Base-by-base conservation (phyloP, 768 basidiomycete species). In the Suillus alpinus region DNA sequence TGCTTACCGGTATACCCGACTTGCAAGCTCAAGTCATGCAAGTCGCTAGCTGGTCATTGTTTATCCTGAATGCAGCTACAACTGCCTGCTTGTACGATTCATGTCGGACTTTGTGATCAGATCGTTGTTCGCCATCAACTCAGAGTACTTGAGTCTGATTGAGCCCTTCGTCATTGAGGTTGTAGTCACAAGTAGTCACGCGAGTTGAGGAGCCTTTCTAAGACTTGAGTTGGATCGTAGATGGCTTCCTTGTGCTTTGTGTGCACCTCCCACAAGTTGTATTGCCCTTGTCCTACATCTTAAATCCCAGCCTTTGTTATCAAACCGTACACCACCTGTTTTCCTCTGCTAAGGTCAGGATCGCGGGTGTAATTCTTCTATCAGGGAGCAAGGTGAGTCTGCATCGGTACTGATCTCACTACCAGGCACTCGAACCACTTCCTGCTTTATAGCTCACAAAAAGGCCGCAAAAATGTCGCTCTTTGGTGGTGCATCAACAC, bases 401-500 rank as follows among this genome's bases (percentile, higher is more conserved):
- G 26, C 47, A 49, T 26, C 47, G 14, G 7, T 26, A 7, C 16
- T 8, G 14, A 47, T 49, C 16, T 14, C 1, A 26, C 26, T 26
- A 26, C 26, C 26, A 26, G 26, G 26, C 26, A 3, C 26, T 23
- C 29, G 18, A 26, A 50, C 13, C 20, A 32, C 39, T 36, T 29
- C n/a, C 23, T 20, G 40, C 20, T 37, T 23, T 39, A 20, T 32
- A 44, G 26, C 31, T 36, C 20, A 49, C 23, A 31, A 37, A 23
- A 44, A 31, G 32, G n/a, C n/a, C 16, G 20, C 58, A 13, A 47
- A 23, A 10, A 64, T 62, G 63, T 47, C 61, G n/a, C 12, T 31
- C 8, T 63, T 63, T 44, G 34, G 63, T 44, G 49, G 63, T 14
- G 32, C 61, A 18, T 34, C 57, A 40, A 51, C 56, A 36, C 52